A percentile compares a stretch with the other conserved stretches of the same genome.
Conservation (phyloP, 2,329 filamentous ascomycete genomes). For the Cryphonectria radicalis region DNA sequence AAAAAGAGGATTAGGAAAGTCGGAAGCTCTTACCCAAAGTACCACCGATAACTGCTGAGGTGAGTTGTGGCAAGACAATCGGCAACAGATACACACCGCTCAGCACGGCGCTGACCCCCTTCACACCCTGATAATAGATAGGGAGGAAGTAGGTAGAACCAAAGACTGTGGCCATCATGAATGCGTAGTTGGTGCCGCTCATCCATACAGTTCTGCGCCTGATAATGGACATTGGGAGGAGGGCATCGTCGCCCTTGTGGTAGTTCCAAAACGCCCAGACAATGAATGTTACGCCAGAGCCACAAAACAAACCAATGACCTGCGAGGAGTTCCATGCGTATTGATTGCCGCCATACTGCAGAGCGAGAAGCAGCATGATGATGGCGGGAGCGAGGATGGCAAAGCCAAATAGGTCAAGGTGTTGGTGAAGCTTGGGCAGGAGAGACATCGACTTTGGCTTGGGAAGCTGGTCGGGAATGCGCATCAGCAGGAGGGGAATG, state of each 20-base stretch:
- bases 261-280: conserved; percentile 49
- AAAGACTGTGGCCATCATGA: conserved; percentile 33
- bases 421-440: neutral
- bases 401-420: conserved; percentile 49
- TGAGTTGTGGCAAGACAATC: conserved; percentile 30
- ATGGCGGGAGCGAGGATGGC: conserved; percentile 47
- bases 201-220: conserved; percentile 29
- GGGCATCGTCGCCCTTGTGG: conserved; percentile 34
- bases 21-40: conserved; percentile 19
- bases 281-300: conserved; percentile 38
- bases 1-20: neutral
- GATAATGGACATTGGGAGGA: conserved; percentile 37
- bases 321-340: conserved; percentile 45
- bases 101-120: conserved; percentile 35
- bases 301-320: conserved; percentile 48
- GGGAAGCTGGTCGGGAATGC: conserved; percentile 41
- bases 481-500: conserved; percentile 38
- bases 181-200: conserved; percentile 31
- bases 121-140: conserved; percentile 45
- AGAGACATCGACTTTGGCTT: neutral
- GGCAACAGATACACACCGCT: conserved; percentile 42
- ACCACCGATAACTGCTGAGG: conserved; percentile 32
- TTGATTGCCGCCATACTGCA: conserved; percentile 48
- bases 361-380: conserved; percentile 49
- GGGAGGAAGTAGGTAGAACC: conserved; percentile 39